Base-by-base conservation (phyloP, 768 basidiomycete species). In the Boletus rubropictus region DNA sequence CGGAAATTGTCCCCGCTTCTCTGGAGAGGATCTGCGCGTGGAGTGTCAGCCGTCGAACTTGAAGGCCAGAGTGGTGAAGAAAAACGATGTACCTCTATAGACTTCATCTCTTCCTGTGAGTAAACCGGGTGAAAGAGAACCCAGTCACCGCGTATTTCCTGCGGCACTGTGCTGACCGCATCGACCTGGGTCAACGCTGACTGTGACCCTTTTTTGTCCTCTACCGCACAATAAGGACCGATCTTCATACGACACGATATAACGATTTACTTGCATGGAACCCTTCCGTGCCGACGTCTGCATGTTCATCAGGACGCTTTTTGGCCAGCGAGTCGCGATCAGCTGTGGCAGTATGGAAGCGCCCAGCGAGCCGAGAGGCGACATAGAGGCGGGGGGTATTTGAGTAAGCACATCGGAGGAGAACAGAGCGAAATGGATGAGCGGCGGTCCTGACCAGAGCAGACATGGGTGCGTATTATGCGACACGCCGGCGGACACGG, bases 111-210 rank as follows among this genome's bases (percentile, higher is more conserved):
- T 31, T 80, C 79, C 15, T 70, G 64, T 6, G 86, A 80, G 63
- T 97, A 97, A 2, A 95, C 92, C 0, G 94, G 94, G 61, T 95
- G 90, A 62, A 92, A 90, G 2, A 96, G 69, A 10, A 95, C 90
- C 90, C 92, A 96, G 57, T 89, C 87, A 2, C 88, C 88, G 33
- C 72, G 75, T 41, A 81, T 64, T 60, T 73, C 75, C 3, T 72
- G 69, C 3, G 80, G 80, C 12, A 80, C 68, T 5, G 80, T 79
- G 62, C 73, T 77, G 46, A 74, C 72, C 1, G 75, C 76, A 58
- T 70, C 74, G 22, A 64, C 64, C 48, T 54, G 50, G 31, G 44
- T 39, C 17, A 63, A 44, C 15, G 42, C 48, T 3, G 52, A 51
- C 37, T 60, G 55, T 7, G 49, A 24, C 18, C 49, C 11, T n/a